phyloP scores from a whole-genome alignment of 2,329 filamentous ascomycete species.

The Cladosporium sp. region DNA sequence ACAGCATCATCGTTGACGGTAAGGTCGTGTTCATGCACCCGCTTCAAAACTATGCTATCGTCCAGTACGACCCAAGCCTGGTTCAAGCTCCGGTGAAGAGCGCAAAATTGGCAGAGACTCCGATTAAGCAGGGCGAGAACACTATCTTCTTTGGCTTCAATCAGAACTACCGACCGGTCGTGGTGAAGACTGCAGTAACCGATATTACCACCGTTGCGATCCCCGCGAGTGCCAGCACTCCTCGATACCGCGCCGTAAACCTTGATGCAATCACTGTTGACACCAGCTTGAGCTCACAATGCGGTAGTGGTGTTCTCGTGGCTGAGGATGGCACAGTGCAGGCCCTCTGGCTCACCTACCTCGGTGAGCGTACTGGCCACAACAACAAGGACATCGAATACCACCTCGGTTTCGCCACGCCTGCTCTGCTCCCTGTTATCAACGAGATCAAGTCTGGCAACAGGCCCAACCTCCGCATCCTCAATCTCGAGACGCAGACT shows the following conservation, averaged over 20 bases:
- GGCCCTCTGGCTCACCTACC: conserved; percentile 93
- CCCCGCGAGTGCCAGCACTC: conserved; percentile 85
- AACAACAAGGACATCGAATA: conserved; percentile 92
- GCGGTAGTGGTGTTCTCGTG: conserved; percentile 88
- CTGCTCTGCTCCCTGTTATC: conserved; percentile 83
- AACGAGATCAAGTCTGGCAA: conserved; percentile 76
- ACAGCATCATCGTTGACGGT: conserved; percentile 90
- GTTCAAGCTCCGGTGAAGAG: conserved; percentile 93
- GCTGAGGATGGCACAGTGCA: conserved; percentile 88
- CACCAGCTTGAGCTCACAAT: conserved; percentile 84
- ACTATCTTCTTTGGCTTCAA: conserved; percentile 99
- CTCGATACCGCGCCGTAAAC: conserved; percentile 90
- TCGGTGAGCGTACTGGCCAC: conserved; percentile 78
- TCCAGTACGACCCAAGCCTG: conserved; percentile 88
- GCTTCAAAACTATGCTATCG: conserved; percentile 91
- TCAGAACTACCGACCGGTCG: conserved; percentile 87
- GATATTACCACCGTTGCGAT: conserved; percentile 97
- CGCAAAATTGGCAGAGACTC: conserved; percentile 73
- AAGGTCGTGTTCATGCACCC: conserved; percentile 96
- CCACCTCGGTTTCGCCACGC: conserved; percentile 85
- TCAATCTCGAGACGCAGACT: conserved; percentile 90
- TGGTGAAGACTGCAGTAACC: conserved; percentile 90
- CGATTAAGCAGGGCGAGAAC: conserved; percentile 86
- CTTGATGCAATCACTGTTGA: conserved; percentile 97
- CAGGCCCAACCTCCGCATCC: conserved; percentile 77